These are phyloP conservation scores for Drechslerella stenobrocha DNA, from an alignment of 2,329 filamentous ascomycete genomes.

Conservation along the genomic window DNA sequence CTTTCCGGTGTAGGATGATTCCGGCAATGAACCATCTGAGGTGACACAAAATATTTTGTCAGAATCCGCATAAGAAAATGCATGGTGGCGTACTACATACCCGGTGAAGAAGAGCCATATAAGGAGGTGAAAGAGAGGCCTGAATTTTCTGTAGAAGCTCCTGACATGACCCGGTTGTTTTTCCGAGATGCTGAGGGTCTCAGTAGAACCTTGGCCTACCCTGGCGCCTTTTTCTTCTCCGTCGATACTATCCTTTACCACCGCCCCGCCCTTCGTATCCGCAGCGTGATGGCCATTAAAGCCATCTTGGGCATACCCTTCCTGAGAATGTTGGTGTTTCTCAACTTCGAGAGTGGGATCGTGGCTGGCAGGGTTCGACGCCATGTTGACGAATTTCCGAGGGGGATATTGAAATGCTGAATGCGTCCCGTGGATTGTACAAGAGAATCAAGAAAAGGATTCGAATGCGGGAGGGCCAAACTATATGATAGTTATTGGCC, in stretches of 20 bases:
- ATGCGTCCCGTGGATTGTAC: neutral
- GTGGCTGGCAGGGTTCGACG: slow-evolving; percentile 4
- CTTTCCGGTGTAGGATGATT: slow-evolving; percentile 70
- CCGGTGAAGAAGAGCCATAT: slow-evolving; percentile 60
- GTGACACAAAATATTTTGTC: slow-evolving; percentile 8
- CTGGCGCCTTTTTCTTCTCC: slow-evolving; percentile 30
- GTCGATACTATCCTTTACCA: slow-evolving; percentile 28
- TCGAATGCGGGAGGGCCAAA: neutral
- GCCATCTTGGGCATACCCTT: slow-evolving; percentile 11
- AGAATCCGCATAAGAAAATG: slow-evolving; percentile 12
- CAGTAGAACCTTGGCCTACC: slow-evolving; percentile 35
- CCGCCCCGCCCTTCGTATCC: slow-evolving; percentile 17
- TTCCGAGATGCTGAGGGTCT: slow-evolving; percentile 32
- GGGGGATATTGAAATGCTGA: neutral
- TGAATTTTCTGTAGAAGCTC: slow-evolving; percentile 30
- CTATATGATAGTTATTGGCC: slow-evolving; percentile 1
- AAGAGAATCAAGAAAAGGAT: neutral
- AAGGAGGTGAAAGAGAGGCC: slow-evolving; percentile 26
- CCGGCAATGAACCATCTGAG: slow-evolving; percentile 74
- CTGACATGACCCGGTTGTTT: slow-evolving; percentile 13
- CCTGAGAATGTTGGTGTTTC: slow-evolving; percentile 6
- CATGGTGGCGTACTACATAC: slow-evolving; percentile 55
- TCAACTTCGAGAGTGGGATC: slow-evolving; percentile 27
- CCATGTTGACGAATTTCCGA: slow-evolving; percentile 8
- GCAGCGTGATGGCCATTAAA: neutral